Base-by-base conservation (phyloP, 257 asterid genomes). In the Gynochthodes officinalis region DNA sequence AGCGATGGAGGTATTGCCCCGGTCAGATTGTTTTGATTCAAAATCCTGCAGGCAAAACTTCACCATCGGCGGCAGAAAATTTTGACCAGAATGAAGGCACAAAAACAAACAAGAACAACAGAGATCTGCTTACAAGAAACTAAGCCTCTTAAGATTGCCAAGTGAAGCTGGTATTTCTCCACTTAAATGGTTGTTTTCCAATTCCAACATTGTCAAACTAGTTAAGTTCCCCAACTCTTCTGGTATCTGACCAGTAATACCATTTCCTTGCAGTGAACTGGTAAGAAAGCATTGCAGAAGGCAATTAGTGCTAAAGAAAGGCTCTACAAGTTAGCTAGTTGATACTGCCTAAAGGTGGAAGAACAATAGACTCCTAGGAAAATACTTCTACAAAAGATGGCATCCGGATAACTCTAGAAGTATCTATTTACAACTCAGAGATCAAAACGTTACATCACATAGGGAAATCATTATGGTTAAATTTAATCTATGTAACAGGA, bases 231-330 rank as follows among this genome's bases (percentile, higher is more conserved):
- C 99, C 18, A 84, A 72, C 76, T 87, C 93, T 71, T 77, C 85
- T 0, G 99, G 97, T 79, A 94, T 94, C 67, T 59, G 76, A 59
- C 97, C 99, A 8, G 86, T 84, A 59, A 94, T 91, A 75, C 85
- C 89, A 75, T 94, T 94, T 72, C 99, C 99, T 83, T 89, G 95
- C 80, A 94, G 73, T 71, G 93, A 86, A 73, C 99, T 94, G 91
- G 77, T 77, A 75, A 50, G 35, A 53, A 23, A 67, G 64, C 58
- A 66, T 40, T 40, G 33, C 27, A 23, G n/a, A n/a, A n/a, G n/a
- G n/a, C n/a, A 59, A 59, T 73, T 16, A 66, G 43, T 46, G 53
- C 32, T 11, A 53, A 44, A 55, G 40, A 23, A n/a, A 64, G 66
- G 44, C 52, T 43, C 58, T 12, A 75, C 28, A 44, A 52, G 21